Evolutionary conservation across 805 yeast species (phyloP).

Genomic region (Sungouiella blattae): DNA sequence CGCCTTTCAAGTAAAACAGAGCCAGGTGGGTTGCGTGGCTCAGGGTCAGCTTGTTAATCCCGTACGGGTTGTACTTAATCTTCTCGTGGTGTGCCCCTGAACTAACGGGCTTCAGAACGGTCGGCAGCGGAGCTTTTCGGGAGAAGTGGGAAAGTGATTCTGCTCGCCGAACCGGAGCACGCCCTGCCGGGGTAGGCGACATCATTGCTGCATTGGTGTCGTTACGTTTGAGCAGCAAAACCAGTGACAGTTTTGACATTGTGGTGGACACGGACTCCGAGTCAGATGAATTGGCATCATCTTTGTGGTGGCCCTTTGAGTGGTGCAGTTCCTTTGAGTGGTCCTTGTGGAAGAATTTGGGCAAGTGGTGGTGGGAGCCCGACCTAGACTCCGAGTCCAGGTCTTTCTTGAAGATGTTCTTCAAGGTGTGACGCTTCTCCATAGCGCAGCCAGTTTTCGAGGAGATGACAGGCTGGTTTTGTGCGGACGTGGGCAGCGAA

Average conservation of each 20-base stretch:
- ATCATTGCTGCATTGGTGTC: slow-evolving; percentile 8
- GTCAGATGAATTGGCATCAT: not conserved
- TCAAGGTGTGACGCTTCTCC: slow-evolving; percentile 16
- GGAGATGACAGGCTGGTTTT: not conserved
- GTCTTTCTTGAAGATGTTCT: slow-evolving; percentile 21
- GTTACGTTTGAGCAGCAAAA: slow-evolving; percentile 9
- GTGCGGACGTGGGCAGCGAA: no score
- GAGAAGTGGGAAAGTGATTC: slow-evolving; percentile 39
- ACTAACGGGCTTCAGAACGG: slow-evolving; percentile 11
- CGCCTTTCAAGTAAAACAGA: slow-evolving; percentile 25
- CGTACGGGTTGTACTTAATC: slow-evolving; percentile 65
- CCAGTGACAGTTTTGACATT: slow-evolving; percentile 5
- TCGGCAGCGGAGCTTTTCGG: slow-evolving; percentile 24
- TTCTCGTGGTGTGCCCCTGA: slow-evolving; percentile 28
- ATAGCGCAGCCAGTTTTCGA: slow-evolving; percentile 3
- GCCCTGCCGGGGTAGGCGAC: slow-evolving; percentile 3
- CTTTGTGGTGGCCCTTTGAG: no score
- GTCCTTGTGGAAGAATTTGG: slow-evolving; percentile 19
- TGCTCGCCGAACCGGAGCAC: slow-evolving; percentile 14
- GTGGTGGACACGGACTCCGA: slow-evolving; percentile 1
- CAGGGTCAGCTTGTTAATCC: slow-evolving; percentile 36
- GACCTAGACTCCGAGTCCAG: slow-evolving; percentile 8
- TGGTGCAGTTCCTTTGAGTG: not conserved
- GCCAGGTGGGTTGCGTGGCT: slow-evolving; percentile 22
- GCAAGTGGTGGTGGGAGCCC: slow-evolving; percentile 15